Evolutionary conservation across 140 eudicot genomes (phyloP).

Genomic region (Bidens hawaiensis): DNA sequence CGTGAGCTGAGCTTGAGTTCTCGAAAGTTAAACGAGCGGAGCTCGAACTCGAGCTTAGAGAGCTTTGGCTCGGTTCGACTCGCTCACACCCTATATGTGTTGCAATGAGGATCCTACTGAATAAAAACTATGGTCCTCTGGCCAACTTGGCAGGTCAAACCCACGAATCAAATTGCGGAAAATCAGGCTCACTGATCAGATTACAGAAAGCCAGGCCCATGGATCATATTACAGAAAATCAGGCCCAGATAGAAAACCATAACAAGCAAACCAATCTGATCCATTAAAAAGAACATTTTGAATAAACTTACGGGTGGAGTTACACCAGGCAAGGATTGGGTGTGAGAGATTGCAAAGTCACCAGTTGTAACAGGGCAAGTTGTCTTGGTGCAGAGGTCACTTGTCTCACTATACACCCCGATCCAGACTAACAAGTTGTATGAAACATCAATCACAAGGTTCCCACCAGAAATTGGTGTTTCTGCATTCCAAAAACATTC

Average conservation of each 20-base stretch:
- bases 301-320: conserved; percentile 86
- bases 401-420: conserved; percentile 53
- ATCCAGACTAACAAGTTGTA: conserved; percentile 41
- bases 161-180: conserved; percentile 6
- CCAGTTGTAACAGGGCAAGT: conserved; percentile 68
- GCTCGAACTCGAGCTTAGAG: too few species aligned
- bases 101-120: neutral
- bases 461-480: conserved; percentile 54
- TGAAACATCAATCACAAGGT: conserved; percentile 55
- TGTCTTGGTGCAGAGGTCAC: conserved; percentile 67
- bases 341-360: conserved; percentile 59
- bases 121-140: neutral
- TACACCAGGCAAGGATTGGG: conserved; percentile 65
- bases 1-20: too few species aligned
- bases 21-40: too few species aligned
- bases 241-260: neutral
- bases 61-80: too few species aligned
- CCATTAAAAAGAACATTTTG: neutral
- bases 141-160: conserved; percentile 5
- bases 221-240: too few species aligned
- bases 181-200: too few species aligned
- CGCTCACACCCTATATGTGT: too few species aligned
- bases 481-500: conserved; percentile 35
- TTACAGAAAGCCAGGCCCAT: too few species aligned
- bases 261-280: neutral